Evolutionary conservation across 2,329 filamentous ascomycete species (phyloP), one percentile per base, ranked within the genome.

Genomic region (Trichoderma pleuroti): DNA sequence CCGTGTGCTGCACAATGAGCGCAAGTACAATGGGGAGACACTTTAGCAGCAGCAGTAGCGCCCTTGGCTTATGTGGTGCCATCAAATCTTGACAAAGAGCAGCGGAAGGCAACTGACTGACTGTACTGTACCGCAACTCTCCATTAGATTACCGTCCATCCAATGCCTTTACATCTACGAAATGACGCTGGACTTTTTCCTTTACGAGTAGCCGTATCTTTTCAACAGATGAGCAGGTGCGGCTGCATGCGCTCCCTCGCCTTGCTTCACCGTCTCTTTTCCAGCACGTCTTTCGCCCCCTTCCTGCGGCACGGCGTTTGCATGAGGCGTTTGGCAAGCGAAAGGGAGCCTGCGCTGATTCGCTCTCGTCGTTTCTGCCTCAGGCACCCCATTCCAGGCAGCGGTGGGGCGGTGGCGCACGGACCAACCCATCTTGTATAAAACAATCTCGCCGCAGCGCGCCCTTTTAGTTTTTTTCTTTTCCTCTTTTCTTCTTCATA

Each of bases 401-500:
- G 8, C 56, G 14, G 66, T 61, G 66, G 54, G 11, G 52, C 46
- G 3, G 1, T 21, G 34, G 46, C 70, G 75, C 76, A 77, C 76
- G 74, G 75, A 68, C 76, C 74, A 24, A 6, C 3, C 1, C 5
- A 4, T 4, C 4, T 36, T 4, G 46, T 78, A 77, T 79, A 79
- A 75, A 74, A 24, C 2, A 11, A 68, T 32, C 34, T 30, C 18
- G 42, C 28, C 30, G n/a, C 30, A 64, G 60, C 56, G 21, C 68
- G 10, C 54, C 68, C 71, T 66, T 76, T 56, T n/a, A 67, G 16
- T 67, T 24, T 76, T 24, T 76, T 73, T 68, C 36, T 72, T 68
- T 61, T 72, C 57, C 75, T 77, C 73, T 73, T 62, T 76, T 75
- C 71, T 80, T 80, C 74, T 78, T 82, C 81, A 86, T 85, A 85